Conservation (phyloP, 2,329 filamentous ascomycete genomes). For the Xylariaceae sp. region DNA sequence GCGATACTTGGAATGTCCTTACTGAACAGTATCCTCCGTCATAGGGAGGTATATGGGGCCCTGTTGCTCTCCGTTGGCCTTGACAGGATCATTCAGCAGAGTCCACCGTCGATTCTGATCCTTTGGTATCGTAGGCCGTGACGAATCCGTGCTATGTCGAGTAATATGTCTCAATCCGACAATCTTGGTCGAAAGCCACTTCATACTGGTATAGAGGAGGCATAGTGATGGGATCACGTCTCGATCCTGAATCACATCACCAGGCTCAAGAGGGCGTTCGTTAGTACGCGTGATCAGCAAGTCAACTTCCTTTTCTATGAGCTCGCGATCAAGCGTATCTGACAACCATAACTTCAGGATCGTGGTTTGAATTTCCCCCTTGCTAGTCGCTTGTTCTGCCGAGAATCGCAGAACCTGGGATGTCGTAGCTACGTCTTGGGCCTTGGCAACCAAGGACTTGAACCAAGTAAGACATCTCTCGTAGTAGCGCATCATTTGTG, state of each 20-base stretch:
- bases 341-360: slow-evolving; percentile 63
- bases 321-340: slow-evolving; percentile 46
- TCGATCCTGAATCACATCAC: slow-evolving; percentile 84
- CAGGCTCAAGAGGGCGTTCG: slow-evolving; percentile 62
- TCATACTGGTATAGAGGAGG: slow-evolving; percentile 93
- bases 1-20: slow-evolving; percentile 38
- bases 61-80: slow-evolving; percentile 53
- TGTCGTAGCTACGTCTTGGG: slow-evolving; percentile 51
- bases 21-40: slow-evolving; percentile 77
- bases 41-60: slow-evolving; percentile 78
- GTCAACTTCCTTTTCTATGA: slow-evolving; percentile 61
- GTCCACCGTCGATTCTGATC: slow-evolving; percentile 77
- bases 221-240: slow-evolving; percentile 83
- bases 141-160: slow-evolving; percentile 63
- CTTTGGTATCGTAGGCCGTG: slow-evolving; percentile 49
- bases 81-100: slow-evolving; percentile 61
- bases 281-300: slow-evolving; percentile 55
- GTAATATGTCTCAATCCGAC: slow-evolving; percentile 79
- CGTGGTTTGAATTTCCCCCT: slow-evolving; percentile 67
- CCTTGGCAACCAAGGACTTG: slow-evolving; percentile 72
- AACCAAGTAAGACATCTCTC: slow-evolving; percentile 90
- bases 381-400: slow-evolving; percentile 64
- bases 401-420: slow-evolving; percentile 62
- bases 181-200: slow-evolving; percentile 87
- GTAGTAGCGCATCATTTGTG: slow-evolving; percentile 89